These are phyloP conservation scores for Candida pseudoglaebosa DNA, from an alignment of 805 yeast species.

Conservation along the genomic window DNA sequence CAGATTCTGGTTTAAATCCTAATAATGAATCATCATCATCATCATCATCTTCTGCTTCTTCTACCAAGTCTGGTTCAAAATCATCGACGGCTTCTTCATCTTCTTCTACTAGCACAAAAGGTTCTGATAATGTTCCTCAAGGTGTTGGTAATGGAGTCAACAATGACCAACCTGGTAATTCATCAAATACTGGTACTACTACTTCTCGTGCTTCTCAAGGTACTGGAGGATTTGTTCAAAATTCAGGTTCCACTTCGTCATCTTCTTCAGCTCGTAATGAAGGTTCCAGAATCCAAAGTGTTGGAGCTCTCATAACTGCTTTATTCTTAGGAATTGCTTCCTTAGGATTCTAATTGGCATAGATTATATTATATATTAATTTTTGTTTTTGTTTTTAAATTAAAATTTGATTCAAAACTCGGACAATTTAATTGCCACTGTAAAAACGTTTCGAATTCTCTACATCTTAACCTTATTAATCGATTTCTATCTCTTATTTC, in stretches of 20 bases:
- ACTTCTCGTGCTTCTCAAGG: conserved; percentile 6
- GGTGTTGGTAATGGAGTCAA: conserved; percentile 5
- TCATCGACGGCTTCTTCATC: conserved; percentile 9
- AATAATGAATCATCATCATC: conserved; percentile 26
- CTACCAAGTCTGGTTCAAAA: background rate
- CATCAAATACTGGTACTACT: background rate
- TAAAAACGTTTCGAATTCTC: too few species aligned
- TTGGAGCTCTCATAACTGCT: conserved; percentile 17
- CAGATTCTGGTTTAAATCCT: conserved; percentile 65
- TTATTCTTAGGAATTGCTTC: conserved; percentile 19
- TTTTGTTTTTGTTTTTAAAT: too few species aligned
- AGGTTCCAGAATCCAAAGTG: conserved; percentile 8
- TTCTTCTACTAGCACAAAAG: background rate
- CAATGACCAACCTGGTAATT: background rate
- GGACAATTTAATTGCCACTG: too few species aligned
- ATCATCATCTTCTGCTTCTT: conserved; percentile 6
- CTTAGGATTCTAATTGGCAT: conserved; percentile 6
- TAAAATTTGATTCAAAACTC: too few species aligned
- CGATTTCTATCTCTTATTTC: too few species aligned
- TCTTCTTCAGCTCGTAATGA: conserved; percentile 10
- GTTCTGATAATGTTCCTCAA: conserved; percentile 5
- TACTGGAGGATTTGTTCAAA: conserved; percentile 39
- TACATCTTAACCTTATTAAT: too few species aligned
- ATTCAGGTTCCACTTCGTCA: conserved; percentile 15
- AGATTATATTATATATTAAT: too few species aligned